Base-by-base conservation (phyloP, 2,329 filamentous ascomycete species). In the Periconia digitata region DNA sequence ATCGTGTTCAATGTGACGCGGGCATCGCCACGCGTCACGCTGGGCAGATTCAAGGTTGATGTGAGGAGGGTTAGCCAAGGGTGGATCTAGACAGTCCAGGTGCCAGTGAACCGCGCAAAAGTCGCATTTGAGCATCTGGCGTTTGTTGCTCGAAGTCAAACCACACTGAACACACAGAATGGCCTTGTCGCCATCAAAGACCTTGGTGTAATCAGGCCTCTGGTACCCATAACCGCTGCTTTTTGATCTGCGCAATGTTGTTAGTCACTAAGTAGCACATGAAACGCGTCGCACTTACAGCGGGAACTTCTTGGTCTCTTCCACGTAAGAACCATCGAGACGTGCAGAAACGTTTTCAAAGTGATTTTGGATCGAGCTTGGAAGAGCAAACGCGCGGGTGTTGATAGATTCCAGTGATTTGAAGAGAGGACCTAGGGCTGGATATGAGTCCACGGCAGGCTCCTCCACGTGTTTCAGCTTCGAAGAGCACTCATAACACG, bases 61-160 rank as follows among this genome's bases (percentile, higher is more conserved):
- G 45, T 85, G 80, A 10, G 92, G 92, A 34, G 90, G 88, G 46
- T 88, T 84, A 27, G 91, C 85, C 64, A 92, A 75, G 27, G 92
- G 92, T 22, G 90, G 89, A 65, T 95, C 86, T 15, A 95, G 76
- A 72, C 94, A 99, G 71, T 97, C 92, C 43, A 96, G 78, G 74
- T 99, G 94, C 88, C 92, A 99, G 64, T 86, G 81, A 27, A 90
- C 80, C 12, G 83, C 79, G 72, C 92, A 99, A 62, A 81, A 83
- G 70, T 91, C 91, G 75, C 92, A 99, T 39, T 87, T 85, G 58
- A 96, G 87, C 60, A 97, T 91, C 57, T 86, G 83, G 34, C 87
- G 84, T 59, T 80, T 80, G 54, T 75, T 74, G 45, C 81, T 76
- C 39, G 86, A 82, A 22, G 86, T 80, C 61, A 80, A 79, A 55